Conservation (phyloP, 2,329 filamentous ascomycete genomes). For the Gaeumannomyces sp. region DNA sequence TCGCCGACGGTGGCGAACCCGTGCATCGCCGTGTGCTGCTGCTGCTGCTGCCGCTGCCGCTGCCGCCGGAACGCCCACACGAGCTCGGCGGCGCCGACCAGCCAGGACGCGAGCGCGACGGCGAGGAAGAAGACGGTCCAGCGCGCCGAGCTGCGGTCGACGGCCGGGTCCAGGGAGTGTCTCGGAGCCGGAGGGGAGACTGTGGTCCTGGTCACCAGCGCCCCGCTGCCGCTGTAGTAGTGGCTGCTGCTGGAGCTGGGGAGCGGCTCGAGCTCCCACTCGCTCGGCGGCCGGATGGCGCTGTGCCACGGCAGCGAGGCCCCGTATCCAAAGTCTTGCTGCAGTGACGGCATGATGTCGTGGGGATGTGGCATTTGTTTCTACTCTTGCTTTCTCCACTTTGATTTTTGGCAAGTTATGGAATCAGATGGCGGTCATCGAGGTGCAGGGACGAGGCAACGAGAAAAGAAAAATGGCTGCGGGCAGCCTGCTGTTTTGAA, state of each 20-base stretch:
- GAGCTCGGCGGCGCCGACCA: slow-evolving; percentile 4
- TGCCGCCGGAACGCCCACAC: background rate
- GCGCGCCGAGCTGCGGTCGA: background rate
- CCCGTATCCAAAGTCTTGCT: background rate
- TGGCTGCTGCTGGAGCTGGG: background rate
- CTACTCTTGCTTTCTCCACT: background rate
- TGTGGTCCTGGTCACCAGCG: background rate
- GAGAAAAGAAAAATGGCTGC: no score
- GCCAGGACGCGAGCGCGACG: slow-evolving; percentile 7
- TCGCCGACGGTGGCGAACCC: background rate
- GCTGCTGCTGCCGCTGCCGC: background rate
- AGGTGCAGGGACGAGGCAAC: no score
- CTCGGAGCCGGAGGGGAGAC: background rate
- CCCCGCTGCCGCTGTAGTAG: background rate
- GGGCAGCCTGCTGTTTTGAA: background rate
- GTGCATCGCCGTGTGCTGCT: slow-evolving; percentile 1
- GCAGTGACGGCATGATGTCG: background rate
- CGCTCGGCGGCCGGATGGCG: background rate
- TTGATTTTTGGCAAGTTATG: background rate
- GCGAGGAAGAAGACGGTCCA: slow-evolving; percentile 8
- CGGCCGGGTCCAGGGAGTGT: background rate
- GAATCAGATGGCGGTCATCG: no score
- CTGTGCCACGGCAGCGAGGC: background rate
- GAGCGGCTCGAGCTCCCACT: background rate
- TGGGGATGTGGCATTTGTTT: background rate